Evolutionary conservation across 768 basidiomycete genomes (phyloP).

Genomic region (Russula earlei): DNA sequence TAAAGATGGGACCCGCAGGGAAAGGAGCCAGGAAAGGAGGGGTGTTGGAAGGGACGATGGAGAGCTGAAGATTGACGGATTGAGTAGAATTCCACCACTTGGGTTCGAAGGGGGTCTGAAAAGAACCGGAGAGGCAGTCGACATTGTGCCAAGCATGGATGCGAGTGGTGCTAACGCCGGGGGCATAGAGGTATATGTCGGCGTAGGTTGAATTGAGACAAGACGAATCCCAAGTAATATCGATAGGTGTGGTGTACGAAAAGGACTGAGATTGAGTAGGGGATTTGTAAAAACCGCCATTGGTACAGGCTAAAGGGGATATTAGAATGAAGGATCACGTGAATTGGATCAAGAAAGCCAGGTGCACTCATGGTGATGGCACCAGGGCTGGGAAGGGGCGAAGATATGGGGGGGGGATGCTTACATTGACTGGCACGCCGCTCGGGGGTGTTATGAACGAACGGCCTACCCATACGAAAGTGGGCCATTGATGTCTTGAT

Average conservation of each 20-base stretch:
- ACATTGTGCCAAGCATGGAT: constrained; percentile 54
- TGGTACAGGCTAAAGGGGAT: constrained; percentile 36
- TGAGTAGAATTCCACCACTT: constrained; percentile 63
- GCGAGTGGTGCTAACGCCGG: constrained; percentile 31
- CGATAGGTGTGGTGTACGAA: constrained; percentile 39
- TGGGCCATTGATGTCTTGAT: background rate
- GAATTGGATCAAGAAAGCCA: too few relatives aligned
- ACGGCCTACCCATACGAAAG: background rate
- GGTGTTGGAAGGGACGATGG: constrained; percentile 42
- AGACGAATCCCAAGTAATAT: constrained; percentile 55
- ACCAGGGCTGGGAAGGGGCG: too few relatives aligned
- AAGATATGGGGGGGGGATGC: background rate
- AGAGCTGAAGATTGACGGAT: constrained; percentile 43
- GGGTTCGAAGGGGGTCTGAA: constrained; percentile 43
- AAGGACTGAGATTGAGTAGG: constrained; percentile 42
- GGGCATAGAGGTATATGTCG: constrained; percentile 64
- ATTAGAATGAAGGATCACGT: too few relatives aligned
- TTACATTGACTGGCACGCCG: constrained; percentile 4
- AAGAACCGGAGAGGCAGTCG: constrained; percentile 38
- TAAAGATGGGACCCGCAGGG: constrained; percentile 63
- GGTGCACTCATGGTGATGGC: too few relatives aligned
- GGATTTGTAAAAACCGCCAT: constrained; percentile 52
- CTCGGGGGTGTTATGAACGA: background rate
- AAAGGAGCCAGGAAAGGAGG: constrained; percentile 43
- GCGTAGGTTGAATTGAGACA: constrained; percentile 43